phyloP scores from a whole-genome alignment of 176 grass and related monocot species.

The Saccharum officinarum region DNA sequence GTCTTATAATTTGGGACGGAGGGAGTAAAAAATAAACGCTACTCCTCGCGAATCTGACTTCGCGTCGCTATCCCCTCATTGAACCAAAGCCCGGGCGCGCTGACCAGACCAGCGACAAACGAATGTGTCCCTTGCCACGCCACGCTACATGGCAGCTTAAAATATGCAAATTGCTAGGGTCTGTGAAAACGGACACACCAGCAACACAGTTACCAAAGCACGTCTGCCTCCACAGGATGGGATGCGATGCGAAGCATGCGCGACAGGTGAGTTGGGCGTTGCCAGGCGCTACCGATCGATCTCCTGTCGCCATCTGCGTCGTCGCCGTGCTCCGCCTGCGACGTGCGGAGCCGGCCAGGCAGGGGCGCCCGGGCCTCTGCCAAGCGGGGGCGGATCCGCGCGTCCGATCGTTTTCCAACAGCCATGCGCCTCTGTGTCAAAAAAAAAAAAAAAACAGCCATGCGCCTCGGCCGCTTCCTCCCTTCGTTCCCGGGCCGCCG shows the following conservation, averaged over 20 bases:
- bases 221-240: background rate
- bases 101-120: background rate
- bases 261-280: background rate
- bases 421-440: too few species aligned
- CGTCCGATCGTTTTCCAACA: too few species aligned
- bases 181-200: background rate
- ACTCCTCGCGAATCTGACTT: background rate
- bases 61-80: background rate
- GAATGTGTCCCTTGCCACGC: background rate
- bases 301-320: conserved; percentile 7
- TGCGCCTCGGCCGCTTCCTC: background rate
- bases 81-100: background rate
- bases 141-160: background rate
- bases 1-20: too few species aligned
- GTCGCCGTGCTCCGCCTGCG: background rate
- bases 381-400: background rate
- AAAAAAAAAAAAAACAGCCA: too few species aligned
- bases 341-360: background rate
- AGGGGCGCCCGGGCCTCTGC: background rate
- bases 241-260: too few species aligned
- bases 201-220: background rate
- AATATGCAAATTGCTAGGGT: background rate
- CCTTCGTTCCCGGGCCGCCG: background rate
- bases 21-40: background rate
- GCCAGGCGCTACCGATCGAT: background rate